Evolutionary conservation across 257 asterid species (phyloP), one percentile per base, ranked within the genome.

Genomic region (Solanum pennellii): DNA sequence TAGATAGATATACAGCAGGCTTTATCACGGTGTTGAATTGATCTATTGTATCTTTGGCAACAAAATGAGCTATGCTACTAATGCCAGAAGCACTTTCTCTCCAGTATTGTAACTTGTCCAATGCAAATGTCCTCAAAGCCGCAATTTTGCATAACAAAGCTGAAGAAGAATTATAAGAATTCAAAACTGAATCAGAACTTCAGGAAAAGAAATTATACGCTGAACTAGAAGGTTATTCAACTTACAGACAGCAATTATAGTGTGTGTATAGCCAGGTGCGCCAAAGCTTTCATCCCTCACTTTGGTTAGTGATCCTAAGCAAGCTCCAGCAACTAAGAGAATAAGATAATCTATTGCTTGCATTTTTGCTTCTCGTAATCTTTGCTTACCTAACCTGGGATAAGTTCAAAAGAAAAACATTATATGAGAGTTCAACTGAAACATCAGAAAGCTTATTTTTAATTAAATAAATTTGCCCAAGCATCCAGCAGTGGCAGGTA

Each of bases 51-150:
- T 96, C 99, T 87, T 96, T 96, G 89, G 99, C 89, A 80, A 92
- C 92, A 76, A 95, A 96, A 92, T 96, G 97, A 85, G 99, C 97
- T 83, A 96, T 89, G 91, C 99, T 95, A 91, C 98, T 94, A 59
- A 96, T 95, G 49, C 99, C 99, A 1, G 99, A 91, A 74, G 98
- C 97, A 87, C 98, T 94, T 87, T 96, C 99, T 90, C 99, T 93
- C 97, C 98, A 92, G 88, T 94, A 94, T 71, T 96, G 98, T 88
- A 96, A 89, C 91, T 92, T 95, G 95, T 96, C 99, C 87, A 90
- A 92, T 35, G 98, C 94, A 92, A 96, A 96, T 39, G 99, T 90
- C 91, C 99, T 93, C 90, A 96, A 89, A 62, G 98, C 98, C 44
- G 99, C 97, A 87, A 95, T 90, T 94, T 95, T 95, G 95, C 99